phyloP scores from a whole-genome alignment of 441 rosid species.

The Pelargonium myrrhifolium region DNA sequence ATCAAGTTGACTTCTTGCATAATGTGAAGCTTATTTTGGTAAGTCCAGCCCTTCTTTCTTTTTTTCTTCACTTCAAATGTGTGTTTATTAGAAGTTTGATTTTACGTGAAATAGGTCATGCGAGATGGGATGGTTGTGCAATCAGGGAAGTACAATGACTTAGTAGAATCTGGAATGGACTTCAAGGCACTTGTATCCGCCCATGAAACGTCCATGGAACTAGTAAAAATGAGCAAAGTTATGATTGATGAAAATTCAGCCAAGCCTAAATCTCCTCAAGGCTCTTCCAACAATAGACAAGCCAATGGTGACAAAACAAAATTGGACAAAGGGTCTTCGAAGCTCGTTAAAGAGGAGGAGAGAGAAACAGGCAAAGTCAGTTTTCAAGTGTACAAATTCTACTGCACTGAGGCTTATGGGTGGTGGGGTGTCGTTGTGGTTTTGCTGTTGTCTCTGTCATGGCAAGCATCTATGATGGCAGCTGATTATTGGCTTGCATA shows the following conservation, averaged over 20 bases:
- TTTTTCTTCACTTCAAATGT: neutral
- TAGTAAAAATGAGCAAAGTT: conserved; percentile 29
- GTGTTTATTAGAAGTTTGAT: neutral
- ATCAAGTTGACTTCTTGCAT: conserved; percentile 91
- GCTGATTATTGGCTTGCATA: conserved; percentile 93
- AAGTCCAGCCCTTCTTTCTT: conserved; percentile 11
- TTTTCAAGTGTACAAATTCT: conserved; percentile 58
- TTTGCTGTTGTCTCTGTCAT: conserved; percentile 49
- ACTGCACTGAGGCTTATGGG: conserved; percentile 86
- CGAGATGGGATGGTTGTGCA: conserved; percentile 57
- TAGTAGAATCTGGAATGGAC: conserved; percentile 53
- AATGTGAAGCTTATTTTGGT: conserved; percentile 67
- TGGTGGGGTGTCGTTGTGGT: conserved; percentile 78
- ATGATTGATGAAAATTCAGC: conserved; percentile 31
- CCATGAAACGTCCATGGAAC: conserved; percentile 61
- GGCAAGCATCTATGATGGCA: conserved; percentile 84
- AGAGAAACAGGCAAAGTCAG: conserved; percentile 73
- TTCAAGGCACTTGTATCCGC: conserved; percentile 75
- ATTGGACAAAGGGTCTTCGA: conserved; percentile 49
- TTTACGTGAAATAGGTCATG: conserved; percentile 44
- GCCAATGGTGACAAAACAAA: conserved; percentile 46
- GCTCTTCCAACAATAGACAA: conserved; percentile 20
- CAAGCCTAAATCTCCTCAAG: conserved; percentile 23
- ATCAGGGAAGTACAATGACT: conserved; percentile 58
- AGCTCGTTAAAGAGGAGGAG: conserved; percentile 83